These are phyloP conservation scores for Aureobasidium pullulans DNA, from an alignment of 2,329 filamentous ascomycete genomes.

Conservation along the genomic window DNA sequence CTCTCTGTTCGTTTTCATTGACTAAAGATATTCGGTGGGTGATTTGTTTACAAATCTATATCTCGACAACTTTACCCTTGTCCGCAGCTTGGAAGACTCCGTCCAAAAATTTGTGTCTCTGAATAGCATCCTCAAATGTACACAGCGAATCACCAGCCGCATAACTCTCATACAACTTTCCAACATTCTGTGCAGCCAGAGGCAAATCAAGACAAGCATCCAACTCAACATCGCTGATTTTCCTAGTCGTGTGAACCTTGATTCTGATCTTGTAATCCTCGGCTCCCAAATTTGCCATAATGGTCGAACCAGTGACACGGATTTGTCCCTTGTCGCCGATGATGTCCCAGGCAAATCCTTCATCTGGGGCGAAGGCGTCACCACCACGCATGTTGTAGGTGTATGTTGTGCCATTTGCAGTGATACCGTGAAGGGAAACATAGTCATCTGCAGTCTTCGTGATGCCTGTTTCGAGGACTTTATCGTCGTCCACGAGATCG, in stretches of 20 bases:
- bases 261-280: not conserved
- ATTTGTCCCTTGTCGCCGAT: conserved; percentile 39
- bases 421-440: conserved; percentile 32
- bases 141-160: conserved; percentile 23
- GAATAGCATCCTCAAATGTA: conserved; percentile 35
- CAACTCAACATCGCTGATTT: conserved; percentile 27
- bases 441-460: conserved; percentile 40
- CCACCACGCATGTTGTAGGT: conserved; percentile 41
- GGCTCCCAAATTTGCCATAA: conserved; percentile 18
- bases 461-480: conserved; percentile 28
- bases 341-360: conserved; percentile 43
- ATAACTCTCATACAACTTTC: conserved; percentile 20
- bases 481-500: conserved; percentile 28
- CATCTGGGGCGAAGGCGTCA: conserved; percentile 42
- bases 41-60: no score
- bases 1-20: no score
- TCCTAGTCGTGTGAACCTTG: conserved; percentile 22
- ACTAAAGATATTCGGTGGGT: no score
- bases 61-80: no score
- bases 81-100: no score
- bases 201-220: conserved; percentile 13
- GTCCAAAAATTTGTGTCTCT: conserved; percentile 42
- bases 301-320: conserved; percentile 15
- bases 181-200: conserved; percentile 27
- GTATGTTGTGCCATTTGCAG: conserved; percentile 35